These are phyloP conservation scores for Plasmodium cynomolgi DNA, from an alignment of 169 alveolate genomes.

Conservation along the genomic window DNA sequence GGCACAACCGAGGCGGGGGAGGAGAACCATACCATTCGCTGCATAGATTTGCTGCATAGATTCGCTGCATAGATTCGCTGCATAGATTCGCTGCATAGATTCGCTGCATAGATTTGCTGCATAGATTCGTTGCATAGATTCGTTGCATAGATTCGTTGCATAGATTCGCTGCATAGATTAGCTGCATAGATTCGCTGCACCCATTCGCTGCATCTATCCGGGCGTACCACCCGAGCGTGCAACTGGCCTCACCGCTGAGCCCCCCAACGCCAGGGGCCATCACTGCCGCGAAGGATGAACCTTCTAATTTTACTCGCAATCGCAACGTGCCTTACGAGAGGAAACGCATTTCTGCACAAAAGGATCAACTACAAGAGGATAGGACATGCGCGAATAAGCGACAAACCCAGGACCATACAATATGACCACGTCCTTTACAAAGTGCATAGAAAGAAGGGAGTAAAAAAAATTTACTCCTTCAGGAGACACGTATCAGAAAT, in stretches of 20 bases:
- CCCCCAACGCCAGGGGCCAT: not conserved
- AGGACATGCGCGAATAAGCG: not conserved
- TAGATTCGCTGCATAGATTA: too few relatives aligned
- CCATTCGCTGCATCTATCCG: not conserved
- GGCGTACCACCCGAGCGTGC: not conserved
- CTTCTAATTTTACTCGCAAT: conserved; percentile 11
- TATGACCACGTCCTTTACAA: conserved; percentile 1
- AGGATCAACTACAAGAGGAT: conserved; percentile 5
- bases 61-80: too few relatives aligned
- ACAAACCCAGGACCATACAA: not conserved
- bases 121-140: too few relatives aligned
- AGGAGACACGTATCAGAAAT: conserved; percentile 15
- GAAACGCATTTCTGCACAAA: conserved; percentile 50
- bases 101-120: too few relatives aligned
- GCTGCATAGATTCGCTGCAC: too few relatives aligned
- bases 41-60: too few relatives aligned
- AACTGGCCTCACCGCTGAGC: not conserved
- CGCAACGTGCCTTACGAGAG: conserved; percentile 4
- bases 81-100: too few relatives aligned
- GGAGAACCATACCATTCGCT: not conserved
- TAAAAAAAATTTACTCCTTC: conserved; percentile 20
- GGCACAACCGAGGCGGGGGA: not conserved
- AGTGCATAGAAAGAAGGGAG: not conserved
- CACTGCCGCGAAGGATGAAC: conserved; percentile 36
- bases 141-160: too few relatives aligned